phyloP scores from a whole-genome alignment of 139 green algal species.

The Limnomonas spitsbergensis region DNA sequence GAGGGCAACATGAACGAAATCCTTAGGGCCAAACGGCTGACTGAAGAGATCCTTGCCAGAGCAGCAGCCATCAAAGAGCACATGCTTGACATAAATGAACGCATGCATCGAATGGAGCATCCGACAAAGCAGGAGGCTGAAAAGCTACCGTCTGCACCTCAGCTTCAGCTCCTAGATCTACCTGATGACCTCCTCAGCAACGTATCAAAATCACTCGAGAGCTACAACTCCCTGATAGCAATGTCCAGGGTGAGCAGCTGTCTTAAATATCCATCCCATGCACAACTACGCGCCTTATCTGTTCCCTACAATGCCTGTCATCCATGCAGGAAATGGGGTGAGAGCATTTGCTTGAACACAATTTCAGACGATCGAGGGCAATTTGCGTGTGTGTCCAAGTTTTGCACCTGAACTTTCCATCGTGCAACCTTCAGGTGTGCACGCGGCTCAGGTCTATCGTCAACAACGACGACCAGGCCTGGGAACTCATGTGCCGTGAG shows the following conservation, averaged over 20 bases:
- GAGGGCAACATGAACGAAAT: constrained; percentile 5
- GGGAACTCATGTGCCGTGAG: background rate
- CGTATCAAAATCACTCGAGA: background rate
- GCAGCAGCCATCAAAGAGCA: background rate
- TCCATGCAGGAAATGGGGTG: no score
- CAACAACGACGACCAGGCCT: background rate
- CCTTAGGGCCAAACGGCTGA: background rate
- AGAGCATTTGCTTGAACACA: no score
- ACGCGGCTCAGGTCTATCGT: background rate
- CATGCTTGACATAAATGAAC: background rate
- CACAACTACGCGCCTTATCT: no score
- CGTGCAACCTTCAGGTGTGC: background rate
- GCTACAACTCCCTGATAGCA: background rate
- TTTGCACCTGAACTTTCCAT: no score
- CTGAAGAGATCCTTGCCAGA: background rate
- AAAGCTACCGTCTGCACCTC: background rate
- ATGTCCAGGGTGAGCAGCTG: background rate
- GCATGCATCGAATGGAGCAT: background rate
- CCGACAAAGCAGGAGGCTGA: background rate
- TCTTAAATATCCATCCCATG: background rate
- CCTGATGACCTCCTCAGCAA: background rate
- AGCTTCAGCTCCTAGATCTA: background rate
- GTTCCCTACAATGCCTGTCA: no score
- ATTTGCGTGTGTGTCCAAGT: no score
- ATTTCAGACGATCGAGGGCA: no score